phyloP scores from a whole-genome alignment of 2,329 filamentous ascomycete species.

The Colletotrichum trifolii region DNA sequence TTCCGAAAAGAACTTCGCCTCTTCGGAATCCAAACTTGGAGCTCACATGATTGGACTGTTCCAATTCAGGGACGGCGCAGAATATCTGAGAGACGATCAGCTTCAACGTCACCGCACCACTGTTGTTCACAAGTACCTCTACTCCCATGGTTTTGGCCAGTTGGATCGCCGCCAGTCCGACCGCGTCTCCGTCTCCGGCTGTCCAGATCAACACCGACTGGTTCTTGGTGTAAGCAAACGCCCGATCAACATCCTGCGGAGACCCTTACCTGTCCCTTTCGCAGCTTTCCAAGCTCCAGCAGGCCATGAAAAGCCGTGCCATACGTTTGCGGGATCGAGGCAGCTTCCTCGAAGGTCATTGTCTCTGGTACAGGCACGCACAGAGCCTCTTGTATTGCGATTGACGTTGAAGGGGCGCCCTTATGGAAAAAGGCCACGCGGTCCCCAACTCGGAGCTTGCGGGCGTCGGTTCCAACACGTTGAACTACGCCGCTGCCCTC shows the following conservation, averaged over 20 bases:
- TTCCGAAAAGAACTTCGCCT: slow-evolving; percentile 46
- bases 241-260: not conserved
- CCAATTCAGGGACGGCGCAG: slow-evolving; percentile 47
- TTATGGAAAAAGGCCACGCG: slow-evolving; percentile 42
- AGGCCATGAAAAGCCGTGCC: slow-evolving; percentile 44
- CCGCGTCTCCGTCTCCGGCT: not conserved
- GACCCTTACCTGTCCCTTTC: slow-evolving; percentile 34
- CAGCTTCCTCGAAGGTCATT: slow-evolving; percentile 44
- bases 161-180: slow-evolving; percentile 16
- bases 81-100: slow-evolving; percentile 40
- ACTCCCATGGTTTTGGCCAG: slow-evolving; percentile 15
- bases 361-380: slow-evolving; percentile 42
- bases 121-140: not conserved
- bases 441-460: slow-evolving; percentile 43
- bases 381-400: not conserved
- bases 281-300: slow-evolving; percentile 38
- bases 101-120: not conserved
- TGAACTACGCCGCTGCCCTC: slow-evolving; percentile 25
- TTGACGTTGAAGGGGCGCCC: not conserved
- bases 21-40: slow-evolving; percentile 44
- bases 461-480: slow-evolving; percentile 4
- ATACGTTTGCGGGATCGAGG: slow-evolving; percentile 44
- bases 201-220: slow-evolving; percentile 40
- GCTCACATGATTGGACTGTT: slow-evolving; percentile 49
- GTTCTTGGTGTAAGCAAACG: not conserved